Conservation (phyloP, 768 basidiomycete genomes). For the Kwoniella pini region DNA sequence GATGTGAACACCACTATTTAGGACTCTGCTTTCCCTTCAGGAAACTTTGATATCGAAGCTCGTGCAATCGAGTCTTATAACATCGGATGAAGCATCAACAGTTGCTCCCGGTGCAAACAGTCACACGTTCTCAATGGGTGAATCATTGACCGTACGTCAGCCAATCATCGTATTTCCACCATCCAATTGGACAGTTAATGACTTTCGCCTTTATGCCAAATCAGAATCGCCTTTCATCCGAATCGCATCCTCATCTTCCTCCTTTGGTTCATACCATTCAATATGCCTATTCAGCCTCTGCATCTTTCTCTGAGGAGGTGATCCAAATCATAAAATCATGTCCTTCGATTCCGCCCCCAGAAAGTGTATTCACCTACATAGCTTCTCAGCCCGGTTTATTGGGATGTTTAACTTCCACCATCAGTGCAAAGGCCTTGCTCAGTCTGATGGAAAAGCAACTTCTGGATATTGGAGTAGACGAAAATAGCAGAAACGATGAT, state of each 20-base stretch:
- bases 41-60: conserved; percentile 24
- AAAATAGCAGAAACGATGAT: conserved; percentile 36
- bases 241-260: conserved; percentile 24
- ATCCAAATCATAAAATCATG: conserved; percentile 20
- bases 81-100: conserved; percentile 1
- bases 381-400: conserved; percentile 31
- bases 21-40: conserved; percentile 24
- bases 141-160: conserved; percentile 38
- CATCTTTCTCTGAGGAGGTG: conserved; percentile 29
- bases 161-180: neutral
- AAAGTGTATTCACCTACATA: conserved; percentile 37
- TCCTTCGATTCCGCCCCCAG: conserved; percentile 31
- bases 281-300: conserved; percentile 24
- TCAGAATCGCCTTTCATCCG: conserved; percentile 29
- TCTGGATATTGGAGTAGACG: conserved; percentile 26
- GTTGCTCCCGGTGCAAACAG: conserved; percentile 11
- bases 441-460: conserved; percentile 18
- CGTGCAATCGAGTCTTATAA: conserved; percentile 25
- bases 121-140: conserved; percentile 14
- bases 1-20: neutral
- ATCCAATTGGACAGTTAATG: neutral
- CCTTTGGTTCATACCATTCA: conserved; percentile 23
- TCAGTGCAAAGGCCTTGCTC: conserved; percentile 18
- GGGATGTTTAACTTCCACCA: conserved; percentile 4
- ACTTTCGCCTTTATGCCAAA: neutral